Evolutionary conservation across 305 asterid genomes (phyloP).

Genomic region (Withania somnifera): DNA sequence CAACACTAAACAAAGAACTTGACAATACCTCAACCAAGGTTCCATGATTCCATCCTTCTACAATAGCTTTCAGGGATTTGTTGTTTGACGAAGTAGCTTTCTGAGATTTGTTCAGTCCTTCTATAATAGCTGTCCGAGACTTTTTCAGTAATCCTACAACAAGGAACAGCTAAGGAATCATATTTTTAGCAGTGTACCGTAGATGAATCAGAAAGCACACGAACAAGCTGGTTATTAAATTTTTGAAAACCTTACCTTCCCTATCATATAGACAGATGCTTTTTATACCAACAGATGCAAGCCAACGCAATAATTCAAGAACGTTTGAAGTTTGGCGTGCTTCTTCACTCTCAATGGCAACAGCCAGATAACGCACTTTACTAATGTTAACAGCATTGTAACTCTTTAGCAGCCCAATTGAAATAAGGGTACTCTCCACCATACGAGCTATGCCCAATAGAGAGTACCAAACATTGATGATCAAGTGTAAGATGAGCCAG

Average conservation of each 20-base stretch:
- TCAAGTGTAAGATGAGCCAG: conserved; percentile 61
- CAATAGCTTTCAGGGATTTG: conserved; percentile 49
- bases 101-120: conserved; percentile 43
- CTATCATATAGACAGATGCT: conserved; percentile 75
- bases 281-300: conserved; percentile 49
- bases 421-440: conserved; percentile 62
- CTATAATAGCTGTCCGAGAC: conserved; percentile 45
- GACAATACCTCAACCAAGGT: conserved; percentile 34
- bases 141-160: conserved; percentile 71
- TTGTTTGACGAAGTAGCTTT: conserved; percentile 21
- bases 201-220: conserved; percentile 1
- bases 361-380: conserved; percentile 65
- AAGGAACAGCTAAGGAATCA: conserved; percentile 12
- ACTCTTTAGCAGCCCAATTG: conserved; percentile 41
- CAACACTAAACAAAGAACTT: background rate
- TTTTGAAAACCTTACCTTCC: conserved; percentile 44
- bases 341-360: conserved; percentile 90
- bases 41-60: conserved; percentile 29
- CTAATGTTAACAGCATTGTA: conserved; percentile 47
- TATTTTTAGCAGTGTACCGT: conserved; percentile 1
- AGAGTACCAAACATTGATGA: conserved; percentile 56
- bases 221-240: background rate
- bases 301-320: conserved; percentile 64
- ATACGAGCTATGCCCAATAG: conserved; percentile 30
- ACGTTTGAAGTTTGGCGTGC: conserved; percentile 59